phyloP scores from a whole-genome alignment of 2,329 filamentous ascomycete genomes.

The Ophiostoma piceae region DNA sequence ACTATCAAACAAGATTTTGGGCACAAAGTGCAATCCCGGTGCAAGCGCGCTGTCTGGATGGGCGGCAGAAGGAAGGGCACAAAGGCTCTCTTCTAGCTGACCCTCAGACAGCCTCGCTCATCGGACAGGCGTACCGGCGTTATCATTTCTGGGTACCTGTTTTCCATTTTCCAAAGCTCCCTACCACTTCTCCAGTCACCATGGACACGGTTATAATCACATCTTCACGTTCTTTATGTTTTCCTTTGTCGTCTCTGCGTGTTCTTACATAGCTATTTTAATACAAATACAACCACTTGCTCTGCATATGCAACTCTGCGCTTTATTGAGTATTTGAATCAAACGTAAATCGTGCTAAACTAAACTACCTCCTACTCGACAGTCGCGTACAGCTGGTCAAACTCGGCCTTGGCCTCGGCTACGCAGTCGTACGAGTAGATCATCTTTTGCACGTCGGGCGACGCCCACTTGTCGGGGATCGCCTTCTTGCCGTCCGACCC shows the following conservation, averaged over 20 bases:
- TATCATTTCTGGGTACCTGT: neutral
- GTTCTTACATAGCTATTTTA: neutral
- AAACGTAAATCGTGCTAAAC: too few relatives aligned
- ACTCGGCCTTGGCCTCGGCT: slow-evolving; percentile 48
- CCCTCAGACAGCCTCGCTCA: too few relatives aligned
- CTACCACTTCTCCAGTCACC: too few relatives aligned
- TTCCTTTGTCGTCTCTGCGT: neutral
- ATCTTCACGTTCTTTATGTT: neutral
- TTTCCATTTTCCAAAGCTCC: neutral
- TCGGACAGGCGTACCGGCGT: neutral
- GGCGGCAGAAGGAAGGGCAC: too few relatives aligned
- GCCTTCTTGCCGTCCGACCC: slow-evolving; percentile 41
- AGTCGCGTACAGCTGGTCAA: slow-evolving; percentile 43
- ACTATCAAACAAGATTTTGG: too few relatives aligned
- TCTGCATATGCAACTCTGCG: neutral
- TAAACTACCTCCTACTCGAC: slow-evolving; percentile 27
- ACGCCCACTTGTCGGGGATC: slow-evolving; percentile 65
- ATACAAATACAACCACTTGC: neutral
- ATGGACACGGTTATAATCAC: neutral
- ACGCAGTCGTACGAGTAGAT: slow-evolving; percentile 61
- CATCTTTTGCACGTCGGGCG: slow-evolving; percentile 62
- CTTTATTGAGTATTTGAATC: neutral
- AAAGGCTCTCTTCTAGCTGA: too few relatives aligned
- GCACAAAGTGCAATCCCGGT: neutral
- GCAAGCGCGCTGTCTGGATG: neutral